phyloP scores from a whole-genome alignment of 495 filamentous ascomycete genomes.

The Cairneyella variabilis region DNA sequence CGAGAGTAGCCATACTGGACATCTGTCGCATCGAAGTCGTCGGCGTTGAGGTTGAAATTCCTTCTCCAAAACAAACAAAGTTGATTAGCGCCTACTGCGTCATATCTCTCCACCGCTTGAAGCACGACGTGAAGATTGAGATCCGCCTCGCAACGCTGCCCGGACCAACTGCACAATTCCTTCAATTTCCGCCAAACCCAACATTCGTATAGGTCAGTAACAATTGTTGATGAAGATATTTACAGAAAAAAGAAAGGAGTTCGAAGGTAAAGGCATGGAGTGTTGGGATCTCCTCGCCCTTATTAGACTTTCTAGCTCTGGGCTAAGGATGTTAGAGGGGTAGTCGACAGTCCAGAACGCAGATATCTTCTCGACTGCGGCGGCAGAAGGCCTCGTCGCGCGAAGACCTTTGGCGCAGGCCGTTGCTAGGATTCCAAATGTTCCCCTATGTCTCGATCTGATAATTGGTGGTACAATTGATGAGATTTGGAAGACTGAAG shows the following conservation, averaged over 20 bases:
- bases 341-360: neutral
- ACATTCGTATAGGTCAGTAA: neutral
- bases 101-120: neutral
- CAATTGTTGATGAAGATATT: neutral
- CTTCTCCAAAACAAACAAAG: neutral
- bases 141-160: neutral
- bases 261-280: neutral
- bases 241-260: neutral
- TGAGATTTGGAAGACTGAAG: neutral
- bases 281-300: too few species aligned
- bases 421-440: neutral
- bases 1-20: constrained; percentile 5
- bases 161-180: neutral
- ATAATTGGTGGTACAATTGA: neutral
- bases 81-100: constrained; percentile 4
- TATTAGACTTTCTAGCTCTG: neutral
- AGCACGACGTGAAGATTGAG: neutral
- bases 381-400: neutral
- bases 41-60: neutral
- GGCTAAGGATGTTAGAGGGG: neutral
- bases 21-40: constrained; percentile 2
- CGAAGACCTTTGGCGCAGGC: neutral
- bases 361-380: neutral
- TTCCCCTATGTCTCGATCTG: neutral
- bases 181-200: neutral